These are phyloP conservation scores for Rosa lucieae DNA, from an alignment of 306 rosid species.

Conservation along the genomic window DNA sequence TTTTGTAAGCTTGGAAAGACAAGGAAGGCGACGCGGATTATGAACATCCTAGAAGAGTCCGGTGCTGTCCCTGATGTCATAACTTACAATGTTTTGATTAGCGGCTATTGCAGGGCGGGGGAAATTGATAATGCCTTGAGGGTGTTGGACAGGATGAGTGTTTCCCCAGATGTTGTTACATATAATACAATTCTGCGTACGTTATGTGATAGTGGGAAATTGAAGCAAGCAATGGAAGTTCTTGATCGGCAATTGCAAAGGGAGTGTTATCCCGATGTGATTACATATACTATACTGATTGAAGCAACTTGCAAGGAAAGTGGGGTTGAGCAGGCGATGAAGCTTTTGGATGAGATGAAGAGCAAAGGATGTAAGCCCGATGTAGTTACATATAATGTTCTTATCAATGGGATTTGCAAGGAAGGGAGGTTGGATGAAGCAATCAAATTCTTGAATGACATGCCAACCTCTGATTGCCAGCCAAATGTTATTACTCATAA, in stretches of 20 bases:
- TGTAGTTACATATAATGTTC: constrained; percentile 89
- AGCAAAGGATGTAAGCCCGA: constrained; percentile 82
- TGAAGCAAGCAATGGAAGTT: constrained; percentile 90
- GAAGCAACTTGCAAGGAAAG: constrained; percentile 90
- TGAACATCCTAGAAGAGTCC: constrained; percentile 72
- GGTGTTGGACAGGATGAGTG: constrained; percentile 80
- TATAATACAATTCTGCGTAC: constrained; percentile 78
- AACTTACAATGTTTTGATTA: constrained; percentile 79
- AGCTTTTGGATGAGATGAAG: constrained; percentile 85
- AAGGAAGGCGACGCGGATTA: constrained; percentile 63
- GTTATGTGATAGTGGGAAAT: constrained; percentile 73
- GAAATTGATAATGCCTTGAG: constrained; percentile 73
- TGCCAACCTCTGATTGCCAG: constrained; percentile 66
- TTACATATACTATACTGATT: constrained; percentile 85
- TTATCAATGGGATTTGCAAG: constrained; percentile 86
- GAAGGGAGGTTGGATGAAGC: constrained; percentile 91
- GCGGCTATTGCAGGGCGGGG: constrained; percentile 83
- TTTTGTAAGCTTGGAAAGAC: constrained; percentile 67
- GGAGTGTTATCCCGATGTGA: constrained; percentile 89
- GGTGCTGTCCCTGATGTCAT: constrained; percentile 84
- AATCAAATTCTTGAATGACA: constrained; percentile 55
- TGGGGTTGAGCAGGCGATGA: constrained; percentile 88
- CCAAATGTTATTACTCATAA: constrained; percentile 85
- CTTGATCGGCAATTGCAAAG: constrained; percentile 69
- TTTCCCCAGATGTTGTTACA: constrained; percentile 84